A percentile compares a stretch with the other conserved stretches of the same genome.
Conservation (phyloP, 176 grass and related monocot genomes). For the Melocanna baccifera region DNA sequence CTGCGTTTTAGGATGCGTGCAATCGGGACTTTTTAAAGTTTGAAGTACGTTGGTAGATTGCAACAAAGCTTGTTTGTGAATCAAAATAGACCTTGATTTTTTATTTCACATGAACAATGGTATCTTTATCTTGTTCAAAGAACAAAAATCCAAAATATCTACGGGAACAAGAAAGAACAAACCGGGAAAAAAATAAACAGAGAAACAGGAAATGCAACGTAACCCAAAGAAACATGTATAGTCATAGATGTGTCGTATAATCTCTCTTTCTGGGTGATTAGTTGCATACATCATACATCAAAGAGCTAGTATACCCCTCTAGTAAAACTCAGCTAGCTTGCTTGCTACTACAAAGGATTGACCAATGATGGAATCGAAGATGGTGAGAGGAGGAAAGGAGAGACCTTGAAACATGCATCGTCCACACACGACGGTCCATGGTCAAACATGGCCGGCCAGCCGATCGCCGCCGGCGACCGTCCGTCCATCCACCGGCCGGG, state of each 20-base stretch:
- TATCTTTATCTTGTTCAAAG: neutral
- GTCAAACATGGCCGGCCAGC: no score
- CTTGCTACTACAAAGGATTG: conserved; percentile 8
- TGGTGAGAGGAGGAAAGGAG: neutral
- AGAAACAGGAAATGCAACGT: neutral
- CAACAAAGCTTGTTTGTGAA: neutral
- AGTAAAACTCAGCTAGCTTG: neutral
- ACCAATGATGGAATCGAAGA: neutral
- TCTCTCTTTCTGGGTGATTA: neutral
- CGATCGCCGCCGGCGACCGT: no score
- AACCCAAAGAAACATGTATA: neutral
- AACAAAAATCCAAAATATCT: neutral
- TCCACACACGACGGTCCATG: neutral
- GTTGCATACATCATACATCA: neutral
- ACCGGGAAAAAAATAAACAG: neutral
- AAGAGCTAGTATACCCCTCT: no score
- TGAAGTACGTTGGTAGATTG: neutral
- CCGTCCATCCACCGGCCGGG: neutral
- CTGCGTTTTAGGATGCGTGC: neutral
- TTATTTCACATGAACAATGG: neutral
- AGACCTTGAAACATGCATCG: conserved; percentile 8
- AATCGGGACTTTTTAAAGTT: neutral
- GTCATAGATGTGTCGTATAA: neutral
- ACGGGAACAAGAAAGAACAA: neutral
- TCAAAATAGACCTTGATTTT: neutral